Percentiles rank a stretch among this genome's conserved stretches.
phyloP scores from a whole-genome alignment of 805 yeast species.

The Pichia deserticola region DNA sequence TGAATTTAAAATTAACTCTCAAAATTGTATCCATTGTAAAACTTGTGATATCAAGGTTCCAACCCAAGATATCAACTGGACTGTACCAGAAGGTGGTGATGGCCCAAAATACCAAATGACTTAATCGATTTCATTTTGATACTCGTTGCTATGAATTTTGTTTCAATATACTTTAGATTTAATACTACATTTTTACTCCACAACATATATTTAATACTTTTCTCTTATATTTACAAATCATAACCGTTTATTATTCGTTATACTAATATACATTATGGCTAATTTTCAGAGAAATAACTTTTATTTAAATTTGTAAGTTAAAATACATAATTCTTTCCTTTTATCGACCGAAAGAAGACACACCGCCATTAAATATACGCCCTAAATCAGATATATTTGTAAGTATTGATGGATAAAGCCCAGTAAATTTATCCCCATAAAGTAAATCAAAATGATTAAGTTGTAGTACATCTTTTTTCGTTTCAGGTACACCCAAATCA shows the following conservation, averaged over 20 bases:
- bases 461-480: not conserved
- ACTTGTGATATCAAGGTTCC: conserved; percentile 98
- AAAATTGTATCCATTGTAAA: conserved; percentile 97
- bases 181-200: too few species aligned
- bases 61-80: conserved; percentile 89
- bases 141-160: too few species aligned
- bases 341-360: not conserved
- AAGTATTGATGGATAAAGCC: conserved; percentile 15
- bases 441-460: conserved; percentile 13
- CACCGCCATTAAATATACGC: conserved; percentile 17
- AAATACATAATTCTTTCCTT: too few species aligned
- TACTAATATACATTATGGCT: too few species aligned
- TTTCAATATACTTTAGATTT: too few species aligned
- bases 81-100: conserved; percentile 98
- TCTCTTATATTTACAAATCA: too few species aligned
- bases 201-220: too few species aligned
- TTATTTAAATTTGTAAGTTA: too few species aligned
- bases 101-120: conserved; percentile 95
- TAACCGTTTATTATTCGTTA: too few species aligned
- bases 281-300: too few species aligned
- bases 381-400: conserved; percentile 23
- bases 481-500: too few species aligned
- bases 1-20: conserved; percentile 87
- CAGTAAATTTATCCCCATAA: conserved; percentile 20
- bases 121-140: conserved; percentile 3